Conservation (phyloP, 257 asterid species). For the Forsythia viridissima region DNA sequence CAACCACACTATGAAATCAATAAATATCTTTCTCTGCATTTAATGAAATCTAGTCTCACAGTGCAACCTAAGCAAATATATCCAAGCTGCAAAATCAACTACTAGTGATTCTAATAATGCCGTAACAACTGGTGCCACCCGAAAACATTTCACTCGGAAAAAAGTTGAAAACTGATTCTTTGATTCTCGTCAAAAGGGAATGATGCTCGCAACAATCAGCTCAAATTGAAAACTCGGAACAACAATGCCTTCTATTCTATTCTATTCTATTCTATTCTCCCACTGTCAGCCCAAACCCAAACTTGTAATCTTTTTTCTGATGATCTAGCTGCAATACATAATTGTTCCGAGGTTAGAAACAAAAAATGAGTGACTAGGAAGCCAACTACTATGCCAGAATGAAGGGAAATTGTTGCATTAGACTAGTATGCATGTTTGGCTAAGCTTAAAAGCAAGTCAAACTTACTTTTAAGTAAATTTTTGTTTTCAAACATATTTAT, state of each 20-base stretch:
- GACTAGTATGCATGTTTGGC: neutral
- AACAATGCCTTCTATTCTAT: slow-evolving; percentile 26
- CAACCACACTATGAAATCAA: neutral
- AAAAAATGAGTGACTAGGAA: neutral
- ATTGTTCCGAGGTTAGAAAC: neutral
- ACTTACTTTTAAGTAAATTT: too few relatives aligned
- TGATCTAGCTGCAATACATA: slow-evolving; percentile 66
- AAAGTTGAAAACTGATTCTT: neutral
- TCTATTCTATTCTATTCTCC: slow-evolving; percentile 61
- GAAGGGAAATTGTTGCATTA: neutral
- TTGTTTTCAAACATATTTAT: too few relatives aligned
- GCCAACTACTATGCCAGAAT: neutral
- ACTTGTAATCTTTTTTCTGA: slow-evolving; percentile 79
- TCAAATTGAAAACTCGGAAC: neutral
- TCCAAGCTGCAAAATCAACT: neutral
- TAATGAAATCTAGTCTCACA: neutral
- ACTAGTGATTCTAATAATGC: neutral
- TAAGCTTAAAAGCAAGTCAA: too few relatives aligned
- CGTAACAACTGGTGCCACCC: neutral
- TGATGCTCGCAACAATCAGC: neutral
- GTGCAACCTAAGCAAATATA: neutral
- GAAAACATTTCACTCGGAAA: neutral
- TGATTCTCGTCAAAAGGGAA: neutral
- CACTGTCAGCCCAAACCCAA: slow-evolving; percentile 79
- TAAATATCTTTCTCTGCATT: neutral